Evolutionary conservation across 306 rosid species (phyloP), one percentile per base, ranked within the genome.

Genomic region (Ormosia emarginata): DNA sequence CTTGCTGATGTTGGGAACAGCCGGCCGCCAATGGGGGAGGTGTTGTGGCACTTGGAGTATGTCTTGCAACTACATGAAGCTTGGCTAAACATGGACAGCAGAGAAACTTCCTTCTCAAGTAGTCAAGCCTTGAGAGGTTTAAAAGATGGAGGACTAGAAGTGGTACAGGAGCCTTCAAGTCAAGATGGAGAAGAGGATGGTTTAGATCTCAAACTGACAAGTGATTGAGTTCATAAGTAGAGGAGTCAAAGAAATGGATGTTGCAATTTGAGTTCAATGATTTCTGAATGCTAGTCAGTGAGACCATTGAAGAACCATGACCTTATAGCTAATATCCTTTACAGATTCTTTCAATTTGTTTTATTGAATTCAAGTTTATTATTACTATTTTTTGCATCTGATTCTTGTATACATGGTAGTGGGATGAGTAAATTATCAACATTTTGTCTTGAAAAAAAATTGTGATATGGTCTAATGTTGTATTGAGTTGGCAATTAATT

Each of bases 21-120:
- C 68, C 90, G 98, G 59, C 98, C 99, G 0, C 89, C 97, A 5
- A 92, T 95, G 98, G 99, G 99, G 70, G 97, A 95, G 77, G 97
- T 95, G 63, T 67, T 93, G 43, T 93, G 99, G 99, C 94, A 95
- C 83, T 89, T 95, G 84, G 99, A 95, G 75, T 89, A 92, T 84
- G 90, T 90, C 52, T 78, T 93, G 86, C 99, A 93, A 63, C 91
- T 93, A 41, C 98, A 93, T 14, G 97, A 92, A 87, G 97, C 99
- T 50, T 92, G 99, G 99, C 77, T 91, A 49, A 85, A 85, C 59
- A 56, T 40, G 61, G 68, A 83, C 4, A 85, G 34, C 41, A 79
- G 53, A 9, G 92, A 82, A 32, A 58, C 73, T 85, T 90, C 97
- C 7, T 80, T 92, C 73, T 59, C 95, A 43, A 82, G 86, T 47